Evolutionary conservation across 2,329 filamentous ascomycete species (phyloP), one percentile per base, ranked within the genome.

Genomic region (Penicillium sclerotiorum): DNA sequence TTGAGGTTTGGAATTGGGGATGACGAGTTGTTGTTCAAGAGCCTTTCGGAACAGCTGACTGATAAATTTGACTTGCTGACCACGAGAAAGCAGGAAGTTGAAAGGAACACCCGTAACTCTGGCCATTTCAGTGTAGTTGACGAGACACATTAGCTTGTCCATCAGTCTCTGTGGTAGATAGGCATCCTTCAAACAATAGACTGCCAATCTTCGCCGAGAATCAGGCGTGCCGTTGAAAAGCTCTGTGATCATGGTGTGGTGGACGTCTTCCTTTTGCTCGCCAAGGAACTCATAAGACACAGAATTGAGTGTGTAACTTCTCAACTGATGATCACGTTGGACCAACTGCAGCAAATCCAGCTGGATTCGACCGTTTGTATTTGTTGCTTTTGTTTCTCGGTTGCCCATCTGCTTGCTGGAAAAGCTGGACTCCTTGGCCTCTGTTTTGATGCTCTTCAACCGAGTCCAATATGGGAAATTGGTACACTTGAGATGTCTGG

Each of bases 101-200:
- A 99, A 99, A 0, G 94, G 94, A 4, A 99, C 93, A 62, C 94
- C 94, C 21, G 95, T 99, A 73, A 99, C 94, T 83, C 94, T 94
- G 50, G 94, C 93, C 94, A 99, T 99, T 74, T 99, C 94, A 0
- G 94, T 97, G 66, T 97, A 97, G 69, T 99, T 99, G 73, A 96
- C 89, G n/a, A 99, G 79, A 73, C 94, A 97, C 67, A 95, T 97
- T 21, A 99, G 79, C 71, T 99, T 99, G 67, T 99, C 94, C 86
- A 99, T 92, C 44, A 99, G 73, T 52, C 95, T 79, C 66, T 97
- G 92, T 1, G 94, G 94, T 3, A 99, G 79, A 64, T 96, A 99
- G 0, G 94, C 94, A 75, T 99, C 95, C 73, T 99, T 99, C 58
- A 99, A 74, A 73, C 94, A 99, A 76, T 99, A 99, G 1, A 99